Evolutionary conservation across 192 early-diverging fungal genomes (phyloP), one percentile per base, ranked within the genome.

Genomic region (Backusella luteola): DNA sequence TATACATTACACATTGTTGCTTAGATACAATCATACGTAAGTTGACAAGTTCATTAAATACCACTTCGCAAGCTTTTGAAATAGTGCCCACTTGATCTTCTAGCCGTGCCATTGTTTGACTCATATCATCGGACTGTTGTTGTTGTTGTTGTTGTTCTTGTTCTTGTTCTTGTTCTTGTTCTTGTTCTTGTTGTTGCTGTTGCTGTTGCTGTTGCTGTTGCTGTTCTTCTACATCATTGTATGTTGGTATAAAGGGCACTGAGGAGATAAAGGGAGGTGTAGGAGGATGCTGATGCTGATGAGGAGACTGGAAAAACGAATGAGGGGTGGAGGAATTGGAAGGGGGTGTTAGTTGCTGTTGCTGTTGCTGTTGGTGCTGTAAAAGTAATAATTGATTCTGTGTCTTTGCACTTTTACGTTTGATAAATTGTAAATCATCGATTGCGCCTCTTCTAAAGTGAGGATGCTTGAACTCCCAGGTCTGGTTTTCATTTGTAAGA

Each of bases 381-480:
- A 67, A 41, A 35, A 23, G 41, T 59, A 56, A 71, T 44, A 44
- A 44, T 49, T 44, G 44, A 29, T 42, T 21, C 4, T 71, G 70
- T 6, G 69, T 44, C 66, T 74, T 81, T 34, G 77, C 84, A 74
- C 69, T 80, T 67, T 80, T 84, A 44, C 82, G 38, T 70, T 80
- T 84, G 29, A 84, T 84, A 39, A 80, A 77, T 79, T 87, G 80
- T 78, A 89, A 67, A 73, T 76, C 85, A 42, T 80, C 42, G 49
- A 84, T 83, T 15, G 79, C 80, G 36, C 92, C 92, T 77, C 89
- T 87, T 80, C 91, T 92, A 75, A 96, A 96, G 26, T 90, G 86
- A 0, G 92, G 93, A 74, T 96, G 95, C 77, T 91, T 90, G 76
- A 96, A 96, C 78, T 96, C 93, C 94, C 95, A 95, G 1, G 92